These are phyloP conservation scores for Knoxia roxburghii DNA, from an alignment of 257 asterid species.

Conservation along the genomic window DNA sequence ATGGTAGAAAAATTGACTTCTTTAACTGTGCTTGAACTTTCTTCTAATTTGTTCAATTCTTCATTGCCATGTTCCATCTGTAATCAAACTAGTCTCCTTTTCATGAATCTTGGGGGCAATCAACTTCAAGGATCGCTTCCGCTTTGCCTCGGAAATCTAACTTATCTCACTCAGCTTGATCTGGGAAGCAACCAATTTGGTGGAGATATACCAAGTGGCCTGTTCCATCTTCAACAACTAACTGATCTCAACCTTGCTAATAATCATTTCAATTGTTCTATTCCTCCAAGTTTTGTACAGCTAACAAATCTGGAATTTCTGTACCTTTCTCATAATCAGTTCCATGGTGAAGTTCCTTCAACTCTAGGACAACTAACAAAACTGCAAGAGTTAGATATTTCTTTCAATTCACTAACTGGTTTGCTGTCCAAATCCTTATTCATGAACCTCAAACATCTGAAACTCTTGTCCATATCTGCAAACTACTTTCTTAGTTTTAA, in stretches of 20 bases:
- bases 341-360: neutral
- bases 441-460: neutral
- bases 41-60: neutral
- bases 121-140: neutral
- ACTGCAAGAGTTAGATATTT: constrained; percentile 6
- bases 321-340: neutral
- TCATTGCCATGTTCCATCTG: neutral
- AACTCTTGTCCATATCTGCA: neutral
- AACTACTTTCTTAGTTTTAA: constrained; percentile 7
- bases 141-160: neutral
- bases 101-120: neutral
- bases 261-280: neutral
- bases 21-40: neutral
- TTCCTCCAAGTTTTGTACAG: neutral
- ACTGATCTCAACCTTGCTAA: neutral
- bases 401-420: constrained; percentile 2
- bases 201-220: neutral
- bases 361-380: constrained; percentile 9
- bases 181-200: neutral
- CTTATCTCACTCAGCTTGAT: neutral
- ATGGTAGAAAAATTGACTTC: neutral
- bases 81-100: constrained; percentile 7
- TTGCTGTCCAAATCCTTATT: constrained; percentile 8
- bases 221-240: neutral
- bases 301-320: neutral